Conservation (phyloP, 192 early-diverging fungal species). For the Entomortierella parvispora region DNA sequence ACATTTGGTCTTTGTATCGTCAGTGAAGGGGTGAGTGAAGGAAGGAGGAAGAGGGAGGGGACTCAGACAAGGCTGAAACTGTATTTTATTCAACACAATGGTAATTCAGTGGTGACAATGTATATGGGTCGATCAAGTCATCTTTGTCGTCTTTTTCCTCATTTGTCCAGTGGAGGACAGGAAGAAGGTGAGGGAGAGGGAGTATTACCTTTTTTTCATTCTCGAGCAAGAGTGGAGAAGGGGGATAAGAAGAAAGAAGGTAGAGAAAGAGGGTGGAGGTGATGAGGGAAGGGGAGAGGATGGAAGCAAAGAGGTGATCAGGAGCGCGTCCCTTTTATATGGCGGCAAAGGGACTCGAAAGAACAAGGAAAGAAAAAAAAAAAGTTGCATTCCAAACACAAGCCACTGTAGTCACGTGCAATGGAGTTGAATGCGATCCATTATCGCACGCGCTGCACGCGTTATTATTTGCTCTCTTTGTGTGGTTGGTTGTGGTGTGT, state of each 20-base stretch:
- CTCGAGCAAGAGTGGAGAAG: neutral
- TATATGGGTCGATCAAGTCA: conserved; percentile 53
- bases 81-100: conserved; percentile 51
- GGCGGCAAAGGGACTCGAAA: too few relatives aligned
- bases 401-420: neutral
- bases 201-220: conserved; percentile 9
- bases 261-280: neutral
- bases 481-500: too few relatives aligned
- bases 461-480: too few relatives aligned
- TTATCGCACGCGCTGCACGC: neutral
- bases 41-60: neutral
- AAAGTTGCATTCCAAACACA: neutral
- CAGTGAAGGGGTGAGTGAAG: neutral
- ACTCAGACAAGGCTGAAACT: conserved; percentile 58
- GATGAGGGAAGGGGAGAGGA: neutral
- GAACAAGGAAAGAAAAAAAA: neutral
- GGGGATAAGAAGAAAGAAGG: neutral
- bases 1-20: too few relatives aligned
- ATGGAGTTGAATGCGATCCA: neutral
- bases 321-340: too few relatives aligned
- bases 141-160: conserved; percentile 20
- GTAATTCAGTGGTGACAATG: conserved; percentile 44
- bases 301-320: conserved; percentile 6
- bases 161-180: neutral
- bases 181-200: neutral